These are phyloP conservation scores for Populus hybrid DNA, from an alignment of 441 rosid genomes.

Conservation along the genomic window DNA sequence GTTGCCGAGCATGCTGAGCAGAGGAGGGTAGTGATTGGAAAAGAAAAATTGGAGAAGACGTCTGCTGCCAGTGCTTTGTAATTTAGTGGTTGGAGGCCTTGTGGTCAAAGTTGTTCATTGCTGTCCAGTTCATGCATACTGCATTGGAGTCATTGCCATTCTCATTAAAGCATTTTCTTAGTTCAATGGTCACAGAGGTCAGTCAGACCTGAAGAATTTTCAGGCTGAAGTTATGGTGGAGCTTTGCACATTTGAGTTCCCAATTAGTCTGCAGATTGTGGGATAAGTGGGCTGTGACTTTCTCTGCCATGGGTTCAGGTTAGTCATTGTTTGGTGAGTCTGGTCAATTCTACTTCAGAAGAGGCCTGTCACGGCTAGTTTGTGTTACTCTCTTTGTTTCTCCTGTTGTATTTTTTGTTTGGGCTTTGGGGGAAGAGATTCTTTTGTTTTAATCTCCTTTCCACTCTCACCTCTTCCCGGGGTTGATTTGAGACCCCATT, in stretches of 20 bases:
- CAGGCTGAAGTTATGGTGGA: slow-evolving; percentile 9
- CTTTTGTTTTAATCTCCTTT: background rate
- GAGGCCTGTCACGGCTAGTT: slow-evolving; percentile 10
- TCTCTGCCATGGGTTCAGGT: slow-evolving; percentile 14
- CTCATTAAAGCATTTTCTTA: slow-evolving; percentile 22
- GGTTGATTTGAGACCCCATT: slow-evolving; percentile 2
- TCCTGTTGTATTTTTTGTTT: background rate
- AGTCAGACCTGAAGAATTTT: slow-evolving; percentile 5
- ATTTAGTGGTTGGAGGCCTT: slow-evolving; percentile 8
- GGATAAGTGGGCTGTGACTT: slow-evolving; percentile 5
- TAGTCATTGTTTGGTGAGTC: slow-evolving; percentile 10
- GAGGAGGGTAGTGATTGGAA: slow-evolving; percentile 82
- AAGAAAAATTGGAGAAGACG: slow-evolving; percentile 73
- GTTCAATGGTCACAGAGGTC: slow-evolving; percentile 23
- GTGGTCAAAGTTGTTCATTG: slow-evolving; percentile 18
- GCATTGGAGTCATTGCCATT: slow-evolving; percentile 16
- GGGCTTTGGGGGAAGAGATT: background rate
- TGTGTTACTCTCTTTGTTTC: background rate
- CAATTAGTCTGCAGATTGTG: background rate
- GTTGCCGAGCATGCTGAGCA: slow-evolving; percentile 94
- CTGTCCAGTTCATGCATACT: slow-evolving; percentile 16
- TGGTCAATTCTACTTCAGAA: slow-evolving; percentile 23
- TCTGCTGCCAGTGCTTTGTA: slow-evolving; percentile 48
- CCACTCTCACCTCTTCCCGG: background rate
- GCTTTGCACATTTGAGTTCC: slow-evolving; percentile 20